Evolutionary conservation across 495 filamentous ascomycete genomes (phyloP).

Genomic region (Daldinia grandis): DNA sequence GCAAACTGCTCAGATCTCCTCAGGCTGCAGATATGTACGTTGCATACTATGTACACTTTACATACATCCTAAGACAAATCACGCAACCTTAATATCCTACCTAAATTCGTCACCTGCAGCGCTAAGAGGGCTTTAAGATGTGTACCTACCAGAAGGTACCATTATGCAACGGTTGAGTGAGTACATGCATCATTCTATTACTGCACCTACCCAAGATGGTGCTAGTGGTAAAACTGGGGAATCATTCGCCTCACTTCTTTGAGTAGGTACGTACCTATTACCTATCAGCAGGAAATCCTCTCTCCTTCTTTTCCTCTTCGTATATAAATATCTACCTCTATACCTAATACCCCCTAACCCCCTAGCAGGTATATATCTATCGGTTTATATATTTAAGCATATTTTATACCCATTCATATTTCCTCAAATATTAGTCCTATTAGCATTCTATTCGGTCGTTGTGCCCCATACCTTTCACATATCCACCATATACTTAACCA

Average conservation of each 20-base stretch:
- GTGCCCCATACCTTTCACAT: neutral
- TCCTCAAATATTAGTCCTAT: neutral
- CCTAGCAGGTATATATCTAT: neutral
- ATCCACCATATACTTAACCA: neutral
- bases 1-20: conserved; percentile 25
- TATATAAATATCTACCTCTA: neutral
- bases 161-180: neutral
- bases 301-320: neutral
- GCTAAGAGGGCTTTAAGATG: neutral
- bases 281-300: too few relatives aligned
- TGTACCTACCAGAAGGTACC: neutral
- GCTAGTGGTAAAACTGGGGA: conserved; percentile 10
- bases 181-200: conserved; percentile 3
- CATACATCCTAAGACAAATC: conserved; percentile 1
- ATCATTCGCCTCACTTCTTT: neutral
- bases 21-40: conserved; percentile 26
- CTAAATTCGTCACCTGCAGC: neutral
- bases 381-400: neutral
- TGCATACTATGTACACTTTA: neutral
- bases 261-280: neutral
- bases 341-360: neutral
- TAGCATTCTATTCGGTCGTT: neutral
- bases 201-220: conserved; percentile 2
- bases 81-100: neutral
- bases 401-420: neutral